Evolutionary conservation across 177 flowering plant genomes (phyloP).

Genomic region (Vitis hybrid): DNA sequence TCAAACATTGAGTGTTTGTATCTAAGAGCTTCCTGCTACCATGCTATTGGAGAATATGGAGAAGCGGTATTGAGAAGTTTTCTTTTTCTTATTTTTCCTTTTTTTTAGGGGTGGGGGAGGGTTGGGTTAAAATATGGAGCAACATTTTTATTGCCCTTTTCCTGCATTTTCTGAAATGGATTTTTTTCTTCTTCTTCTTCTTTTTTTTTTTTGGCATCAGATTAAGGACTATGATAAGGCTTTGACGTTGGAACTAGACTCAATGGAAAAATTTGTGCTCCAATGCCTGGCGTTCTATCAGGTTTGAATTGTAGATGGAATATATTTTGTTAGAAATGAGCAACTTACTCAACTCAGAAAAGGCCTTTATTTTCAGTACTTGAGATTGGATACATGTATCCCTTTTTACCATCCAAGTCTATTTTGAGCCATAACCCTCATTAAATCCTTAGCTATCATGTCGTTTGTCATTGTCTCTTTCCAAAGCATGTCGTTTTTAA

Average conservation of each 20-base stretch:
- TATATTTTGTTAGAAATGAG: too few relatives aligned
- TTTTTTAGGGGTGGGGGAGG: not conserved
- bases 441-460: too few relatives aligned
- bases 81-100: not conserved
- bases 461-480: too few relatives aligned
- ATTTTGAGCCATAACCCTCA: too few relatives aligned
- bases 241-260: constrained; percentile 82
- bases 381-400: too few relatives aligned
- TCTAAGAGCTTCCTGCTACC: constrained; percentile 91
- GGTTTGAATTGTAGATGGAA: constrained; percentile 36
- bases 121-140: not conserved
- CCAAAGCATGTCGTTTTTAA: too few relatives aligned
- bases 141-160: constrained; percentile 4
- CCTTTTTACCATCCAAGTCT: too few relatives aligned
- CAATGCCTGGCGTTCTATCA: constrained; percentile 97
- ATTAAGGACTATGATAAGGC: constrained; percentile 92
- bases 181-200: too few relatives aligned
- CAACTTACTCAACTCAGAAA: too few relatives aligned
- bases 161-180: not conserved
- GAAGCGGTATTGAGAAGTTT: constrained; percentile 61
- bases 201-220: constrained; percentile 24
- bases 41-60: constrained; percentile 83
- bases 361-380: too few relatives aligned
- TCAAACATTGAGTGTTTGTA: constrained; percentile 84
- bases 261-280: constrained; percentile 89